Conservation (phyloP, 805 yeast genomes). For the Tanozyma kutaoensis region DNA sequence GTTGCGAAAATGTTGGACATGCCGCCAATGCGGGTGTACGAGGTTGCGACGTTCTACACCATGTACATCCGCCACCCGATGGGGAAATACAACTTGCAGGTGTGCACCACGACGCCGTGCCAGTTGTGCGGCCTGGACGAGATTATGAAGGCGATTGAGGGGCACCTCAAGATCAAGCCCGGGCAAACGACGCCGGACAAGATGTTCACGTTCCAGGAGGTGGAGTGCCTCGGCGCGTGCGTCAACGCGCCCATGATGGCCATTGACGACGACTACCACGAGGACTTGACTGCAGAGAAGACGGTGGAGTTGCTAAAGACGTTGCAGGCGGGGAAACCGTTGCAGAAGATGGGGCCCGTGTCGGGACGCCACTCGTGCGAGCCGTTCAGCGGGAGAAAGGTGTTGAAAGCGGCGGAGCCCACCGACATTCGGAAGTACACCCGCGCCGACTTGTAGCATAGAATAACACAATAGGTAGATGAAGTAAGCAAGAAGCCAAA, state of each 20-base stretch:
- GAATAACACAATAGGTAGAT: no score
- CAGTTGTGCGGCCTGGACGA: slow-evolving; percentile 73
- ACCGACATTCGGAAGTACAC: slow-evolving; percentile 58
- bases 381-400: slow-evolving; percentile 60
- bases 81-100: slow-evolving; percentile 74
- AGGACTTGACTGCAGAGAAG: slow-evolving; percentile 63
- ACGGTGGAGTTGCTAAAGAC: slow-evolving; percentile 48
- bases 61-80: slow-evolving; percentile 82
- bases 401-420: slow-evolving; percentile 48
- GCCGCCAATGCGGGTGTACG: slow-evolving; percentile 92
- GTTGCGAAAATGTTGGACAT: slow-evolving; percentile 74
- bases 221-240: slow-evolving; percentile 87
- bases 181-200: slow-evolving; percentile 71
- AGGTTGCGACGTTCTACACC: slow-evolving; percentile 85
- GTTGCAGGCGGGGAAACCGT: slow-evolving; percentile 49
- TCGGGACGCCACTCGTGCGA: slow-evolving; percentile 61
- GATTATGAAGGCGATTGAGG: slow-evolving; percentile 57
- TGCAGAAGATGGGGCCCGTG: slow-evolving; percentile 54
- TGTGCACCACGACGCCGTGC: slow-evolving; percentile 86
- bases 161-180: slow-evolving; percentile 49
- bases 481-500: no score
- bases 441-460: slow-evolving; percentile 57
- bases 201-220: slow-evolving; percentile 72
- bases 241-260: slow-evolving; percentile 86
- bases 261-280: slow-evolving; percentile 69